Conservation (phyloP, 164 flowering plant species). For the Kalanchoe fedtschenkoi region DNA sequence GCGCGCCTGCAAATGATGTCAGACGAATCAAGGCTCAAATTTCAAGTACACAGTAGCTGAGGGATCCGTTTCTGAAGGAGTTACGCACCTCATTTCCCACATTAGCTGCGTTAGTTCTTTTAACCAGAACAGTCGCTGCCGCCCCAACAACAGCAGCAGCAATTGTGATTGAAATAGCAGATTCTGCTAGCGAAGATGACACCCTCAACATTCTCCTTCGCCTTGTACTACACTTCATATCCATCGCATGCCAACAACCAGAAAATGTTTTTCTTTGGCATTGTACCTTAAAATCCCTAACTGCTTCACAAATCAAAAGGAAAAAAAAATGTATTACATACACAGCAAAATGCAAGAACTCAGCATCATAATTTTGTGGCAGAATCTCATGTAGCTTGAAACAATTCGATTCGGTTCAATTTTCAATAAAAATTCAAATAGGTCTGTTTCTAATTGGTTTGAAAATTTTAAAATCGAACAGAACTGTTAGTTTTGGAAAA, state of each 20-base stretch:
- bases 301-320: slow-evolving; percentile 17
- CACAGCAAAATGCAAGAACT: neutral
- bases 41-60: neutral
- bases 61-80: neutral
- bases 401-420: too few species aligned
- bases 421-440: too few species aligned
- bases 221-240: slow-evolving; percentile 13
- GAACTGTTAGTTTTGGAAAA: too few species aligned
- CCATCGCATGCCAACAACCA: neutral
- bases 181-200: slow-evolving; percentile 54
- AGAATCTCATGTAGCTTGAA: too few species aligned
- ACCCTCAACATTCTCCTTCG: slow-evolving; percentile 18
- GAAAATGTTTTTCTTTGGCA: slow-evolving; percentile 1
- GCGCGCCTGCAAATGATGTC: neutral
- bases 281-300: slow-evolving; percentile 15
- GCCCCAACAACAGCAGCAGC: slow-evolving; percentile 82
- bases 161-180: slow-evolving; percentile 61
- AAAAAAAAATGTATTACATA: slow-evolving; percentile 8
- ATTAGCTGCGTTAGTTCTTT: slow-evolving; percentile 38
- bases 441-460: too few species aligned
- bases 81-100: slow-evolving; percentile 40
- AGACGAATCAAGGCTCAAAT: neutral
- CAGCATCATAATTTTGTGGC: too few species aligned
- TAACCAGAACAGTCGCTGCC: slow-evolving; percentile 56
- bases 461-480: too few species aligned